These are phyloP conservation scores for Kuraishia ogatae DNA, from an alignment of 805 yeast species.

Conservation along the genomic window DNA sequence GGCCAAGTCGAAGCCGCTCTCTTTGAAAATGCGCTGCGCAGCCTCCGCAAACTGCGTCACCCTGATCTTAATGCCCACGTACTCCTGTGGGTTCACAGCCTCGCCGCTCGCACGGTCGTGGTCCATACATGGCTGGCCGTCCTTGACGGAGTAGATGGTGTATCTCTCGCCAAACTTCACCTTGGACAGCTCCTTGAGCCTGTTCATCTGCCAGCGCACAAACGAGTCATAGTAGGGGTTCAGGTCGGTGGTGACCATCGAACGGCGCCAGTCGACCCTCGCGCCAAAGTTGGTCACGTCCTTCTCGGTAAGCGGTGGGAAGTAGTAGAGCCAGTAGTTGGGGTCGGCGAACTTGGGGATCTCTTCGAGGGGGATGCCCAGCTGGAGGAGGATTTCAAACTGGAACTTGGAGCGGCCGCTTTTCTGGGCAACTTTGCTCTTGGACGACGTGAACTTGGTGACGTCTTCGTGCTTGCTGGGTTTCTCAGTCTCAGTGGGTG, in stretches of 20 bases:
- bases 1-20: conserved; percentile 33
- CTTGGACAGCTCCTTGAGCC: conserved; percentile 76
- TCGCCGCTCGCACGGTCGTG: conserved; percentile 97
- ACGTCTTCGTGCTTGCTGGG: conserved; percentile 57
- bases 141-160: conserved; percentile 95
- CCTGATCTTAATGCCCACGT: conserved; percentile 84
- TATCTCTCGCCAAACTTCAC: conserved; percentile 97
- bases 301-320: conserved; percentile 82
- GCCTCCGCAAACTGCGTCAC: conserved; percentile 48
- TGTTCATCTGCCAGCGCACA: conserved; percentile 93
- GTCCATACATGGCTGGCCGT: conserved; percentile 99
- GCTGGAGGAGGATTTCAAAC: conserved; percentile 91
- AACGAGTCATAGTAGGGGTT: conserved; percentile 94
- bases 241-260: conserved; percentile 88
- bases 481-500: conserved; percentile 21
- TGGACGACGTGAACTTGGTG: conserved; percentile 86
- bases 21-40: conserved; percentile 46
- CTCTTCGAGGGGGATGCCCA: conserved; percentile 80
- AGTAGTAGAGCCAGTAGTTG: conserved; percentile 79
- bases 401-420: conserved; percentile 92
- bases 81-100: conserved; percentile 95
- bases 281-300: conserved; percentile 83
- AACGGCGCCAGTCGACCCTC: conserved; percentile 97
- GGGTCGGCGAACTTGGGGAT: conserved; percentile 87
- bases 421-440: conserved; percentile 90